Evolutionary conservation across 345 rosid genomes (phyloP).

Genomic region (Citropsis articulata): DNA sequence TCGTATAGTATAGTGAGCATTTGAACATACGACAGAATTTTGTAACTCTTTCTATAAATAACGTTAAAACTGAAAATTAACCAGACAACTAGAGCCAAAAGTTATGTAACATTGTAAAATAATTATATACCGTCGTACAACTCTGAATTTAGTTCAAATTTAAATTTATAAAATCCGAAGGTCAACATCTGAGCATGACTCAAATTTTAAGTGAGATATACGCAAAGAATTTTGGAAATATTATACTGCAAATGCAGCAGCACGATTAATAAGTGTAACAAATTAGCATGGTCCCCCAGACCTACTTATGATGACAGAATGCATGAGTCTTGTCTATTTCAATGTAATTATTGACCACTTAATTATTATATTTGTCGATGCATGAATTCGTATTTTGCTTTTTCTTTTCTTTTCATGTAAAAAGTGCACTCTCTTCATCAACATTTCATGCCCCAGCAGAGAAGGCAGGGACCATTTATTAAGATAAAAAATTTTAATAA

Average conservation of each 20-base stretch:
- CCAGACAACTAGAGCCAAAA: too few species aligned
- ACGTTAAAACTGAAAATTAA: too few species aligned
- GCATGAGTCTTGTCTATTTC: slow-evolving; percentile 17
- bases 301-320: slow-evolving; percentile 6
- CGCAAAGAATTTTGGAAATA: not conserved
- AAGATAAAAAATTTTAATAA: too few species aligned
- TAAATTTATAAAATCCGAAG: too few species aligned
- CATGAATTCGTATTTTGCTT: not conserved
- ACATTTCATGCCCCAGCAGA: not conserved
- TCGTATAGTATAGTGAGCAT: too few species aligned
- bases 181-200: too few species aligned
- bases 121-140: too few species aligned
- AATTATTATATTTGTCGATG: not conserved
- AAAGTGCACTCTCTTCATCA: slow-evolving; percentile 14
- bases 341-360: slow-evolving; percentile 14
- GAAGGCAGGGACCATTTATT: not conserved
- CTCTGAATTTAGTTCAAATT: too few species aligned
- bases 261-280: not conserved
- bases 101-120: too few species aligned
- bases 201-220: too few species aligned
- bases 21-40: too few species aligned
- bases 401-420: slow-evolving; percentile 21
- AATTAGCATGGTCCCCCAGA: slow-evolving; percentile 22
- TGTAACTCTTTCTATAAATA: too few species aligned
- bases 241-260: not conserved